phyloP scores from a whole-genome alignment of 148 eudicot genomes.

The Nyssa sinensis region DNA sequence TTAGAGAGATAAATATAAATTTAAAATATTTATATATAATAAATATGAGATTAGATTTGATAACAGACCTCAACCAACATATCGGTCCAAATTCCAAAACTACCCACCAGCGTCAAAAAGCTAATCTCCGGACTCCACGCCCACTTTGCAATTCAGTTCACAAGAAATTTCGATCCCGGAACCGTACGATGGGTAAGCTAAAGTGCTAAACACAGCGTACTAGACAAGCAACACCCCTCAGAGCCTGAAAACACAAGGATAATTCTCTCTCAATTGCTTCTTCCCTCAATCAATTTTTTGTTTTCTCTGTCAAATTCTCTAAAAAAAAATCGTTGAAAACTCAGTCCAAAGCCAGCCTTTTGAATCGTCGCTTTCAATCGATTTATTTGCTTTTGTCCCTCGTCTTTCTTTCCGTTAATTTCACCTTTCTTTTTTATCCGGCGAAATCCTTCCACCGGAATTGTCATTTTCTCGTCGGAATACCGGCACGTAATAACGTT shows the following conservation, averaged over 20 bases:
- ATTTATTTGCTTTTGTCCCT: no score
- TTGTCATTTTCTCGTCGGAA: background rate
- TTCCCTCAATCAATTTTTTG: background rate
- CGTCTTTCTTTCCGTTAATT: background rate
- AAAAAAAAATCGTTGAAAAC: background rate
- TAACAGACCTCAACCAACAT: no score
- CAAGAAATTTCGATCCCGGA: background rate
- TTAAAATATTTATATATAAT: no score
- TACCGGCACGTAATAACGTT: background rate
- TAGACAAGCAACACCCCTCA: no score
- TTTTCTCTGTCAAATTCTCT: background rate
- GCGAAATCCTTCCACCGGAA: no score
- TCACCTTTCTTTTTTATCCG: background rate
- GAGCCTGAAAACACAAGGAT: background rate
- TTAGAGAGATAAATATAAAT: no score
- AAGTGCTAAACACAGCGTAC: background rate
- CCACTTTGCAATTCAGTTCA: background rate
- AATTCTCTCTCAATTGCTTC: background rate
- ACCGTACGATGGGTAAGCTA: background rate
- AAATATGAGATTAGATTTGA: no score
- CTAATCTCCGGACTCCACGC: background rate
- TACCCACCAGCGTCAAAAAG: no score
- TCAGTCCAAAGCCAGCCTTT: no score
- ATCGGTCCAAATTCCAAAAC: no score
- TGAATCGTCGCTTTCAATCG: background rate